Evolutionary conservation across 179 eudicot genomes (phyloP).

Genomic region (Silene coronaria): DNA sequence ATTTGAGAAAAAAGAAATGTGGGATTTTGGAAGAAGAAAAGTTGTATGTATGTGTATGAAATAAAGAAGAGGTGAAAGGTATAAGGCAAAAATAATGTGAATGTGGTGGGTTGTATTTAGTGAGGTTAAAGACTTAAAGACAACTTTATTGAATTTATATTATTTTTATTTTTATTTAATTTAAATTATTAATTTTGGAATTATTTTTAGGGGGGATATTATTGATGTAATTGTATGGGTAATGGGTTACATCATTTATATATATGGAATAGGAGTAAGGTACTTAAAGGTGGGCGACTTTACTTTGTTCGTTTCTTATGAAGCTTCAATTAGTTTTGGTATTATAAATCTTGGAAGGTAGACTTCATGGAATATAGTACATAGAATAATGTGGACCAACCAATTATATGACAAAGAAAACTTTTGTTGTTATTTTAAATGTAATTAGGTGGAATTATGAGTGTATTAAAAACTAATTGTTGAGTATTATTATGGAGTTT

Average conservation of each 20-base stretch:
- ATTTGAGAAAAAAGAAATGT: no score
- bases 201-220: neutral
- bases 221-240: neutral
- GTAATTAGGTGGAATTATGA: neutral
- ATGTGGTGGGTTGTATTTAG: neutral
- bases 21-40: neutral
- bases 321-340: neutral
- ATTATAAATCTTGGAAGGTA: neutral
- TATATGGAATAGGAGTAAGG: neutral
- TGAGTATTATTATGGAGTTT: neutral
- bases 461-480: neutral
- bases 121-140: neutral
- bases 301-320: neutral
- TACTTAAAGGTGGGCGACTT: neutral
- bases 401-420: neutral
- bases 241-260: neutral
- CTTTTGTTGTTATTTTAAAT: neutral
- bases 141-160: neutral
- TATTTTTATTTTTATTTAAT: no score
- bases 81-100: neutral
- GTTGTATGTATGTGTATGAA: neutral
- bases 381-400: constrained; percentile 3
- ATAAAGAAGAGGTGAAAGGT: neutral
- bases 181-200: neutral
- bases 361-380: neutral